Base-by-base conservation (phyloP, 371 early-diverging fungal genomes). In the Mortierella sp. region DNA sequence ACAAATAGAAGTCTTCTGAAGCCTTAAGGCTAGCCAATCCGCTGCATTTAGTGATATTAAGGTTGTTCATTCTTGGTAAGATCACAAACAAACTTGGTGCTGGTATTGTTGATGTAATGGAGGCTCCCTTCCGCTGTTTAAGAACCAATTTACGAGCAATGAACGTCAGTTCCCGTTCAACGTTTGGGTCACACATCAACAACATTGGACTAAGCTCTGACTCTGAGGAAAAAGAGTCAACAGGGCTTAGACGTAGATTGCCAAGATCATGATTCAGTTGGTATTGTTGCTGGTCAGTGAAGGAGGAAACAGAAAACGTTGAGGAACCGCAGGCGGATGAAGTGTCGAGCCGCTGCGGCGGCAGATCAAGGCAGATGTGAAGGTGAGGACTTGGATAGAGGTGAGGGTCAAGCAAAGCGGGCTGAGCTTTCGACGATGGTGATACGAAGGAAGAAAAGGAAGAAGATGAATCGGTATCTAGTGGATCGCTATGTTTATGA, bases 61-160 rank as follows among this genome's bases (percentile, higher is more conserved):
- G 48, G 16, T 48, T n/a, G n/a, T 57, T 47, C 24, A 32, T 36
- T 22, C n/a, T 45, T 15, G 58, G 67, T 47, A 76, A 63, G 57
- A 76, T 67, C 38, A 76, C 65, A 63, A 71, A 76, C n/a, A 76
- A 58, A 53, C 64, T 67, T 8, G 71, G 77, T 8, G 53, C 52
- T 5, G 50, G 50, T 4, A 41, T 65, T 3, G 11, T 19, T 38
- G 41, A 43, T 7, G 24, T 62, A 24, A 6, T 62, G 43, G 45
- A 24, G 22, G 24, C 64, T 10, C 64, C 69, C 2, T 59, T 47
- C 3, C 77, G 63, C n/a, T 76, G 77, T 22, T 47, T 63, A 21
- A 32, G 53, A 11, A 76, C 48, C 33, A 76, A 57, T n/a, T 62
- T 57, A 3, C 53, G 24, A 4, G 77, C 71, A n/a, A 71, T 68